Conservation (phyloP, 176 grass and related monocot species). For the Bolboschoenus planiculmis region DNA sequence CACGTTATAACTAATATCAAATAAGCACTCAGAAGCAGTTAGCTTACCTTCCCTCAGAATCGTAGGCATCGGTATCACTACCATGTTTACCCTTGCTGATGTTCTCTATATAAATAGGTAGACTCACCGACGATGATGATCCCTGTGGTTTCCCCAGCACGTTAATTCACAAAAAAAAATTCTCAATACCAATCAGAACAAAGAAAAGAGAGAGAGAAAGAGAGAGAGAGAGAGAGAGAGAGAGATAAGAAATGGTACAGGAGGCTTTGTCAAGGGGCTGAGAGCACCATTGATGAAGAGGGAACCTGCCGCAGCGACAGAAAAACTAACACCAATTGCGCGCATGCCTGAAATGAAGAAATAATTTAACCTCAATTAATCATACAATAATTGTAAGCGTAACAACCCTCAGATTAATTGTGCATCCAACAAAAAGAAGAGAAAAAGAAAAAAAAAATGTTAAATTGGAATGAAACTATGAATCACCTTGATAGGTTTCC, state of each 20-base stretch:
- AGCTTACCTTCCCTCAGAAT: conserved; percentile 63
- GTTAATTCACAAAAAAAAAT: not conserved
- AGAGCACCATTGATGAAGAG: conserved; percentile 51
- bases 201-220: not conserved
- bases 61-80: conserved; percentile 60
- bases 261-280: conserved; percentile 24
- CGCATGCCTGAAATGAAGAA: conserved; percentile 31
- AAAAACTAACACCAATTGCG: conserved; percentile 23
- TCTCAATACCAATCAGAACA: not conserved
- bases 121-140: conserved; percentile 18
- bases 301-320: conserved; percentile 14
- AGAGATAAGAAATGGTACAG: conserved; percentile 12
- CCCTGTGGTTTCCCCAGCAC: conserved; percentile 25
- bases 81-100: conserved; percentile 71
- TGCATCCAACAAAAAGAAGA: not conserved
- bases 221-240: not conserved
- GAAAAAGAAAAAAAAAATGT: too few relatives aligned
- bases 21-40: not conserved
- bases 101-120: conserved; percentile 60
- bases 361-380: not conserved
- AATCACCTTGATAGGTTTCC: conserved; percentile 49
- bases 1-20: not conserved
- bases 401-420: not conserved
- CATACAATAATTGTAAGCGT: not conserved
- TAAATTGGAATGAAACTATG: not conserved